Percentiles rank a stretch among this genome's conserved stretches.
These are phyloP conservation scores for Pseudozyma sp. DNA, from an alignment of 1,284 basidiomycete genomes.

Conservation along the genomic window DNA sequence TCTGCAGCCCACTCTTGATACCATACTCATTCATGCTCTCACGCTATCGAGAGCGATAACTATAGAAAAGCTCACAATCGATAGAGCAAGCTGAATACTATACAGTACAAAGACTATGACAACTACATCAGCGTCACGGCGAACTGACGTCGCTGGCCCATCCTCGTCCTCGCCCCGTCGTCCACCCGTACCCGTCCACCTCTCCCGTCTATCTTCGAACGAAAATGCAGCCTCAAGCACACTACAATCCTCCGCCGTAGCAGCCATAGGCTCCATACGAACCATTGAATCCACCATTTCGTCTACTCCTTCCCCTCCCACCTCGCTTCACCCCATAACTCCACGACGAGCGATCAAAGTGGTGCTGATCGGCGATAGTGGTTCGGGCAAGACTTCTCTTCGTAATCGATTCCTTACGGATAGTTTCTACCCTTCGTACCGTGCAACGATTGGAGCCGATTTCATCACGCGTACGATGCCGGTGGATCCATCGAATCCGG, in stretches of 20 bases:
- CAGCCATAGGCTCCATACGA: conserved; percentile 24
- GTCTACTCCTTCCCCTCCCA: conserved; percentile 24
- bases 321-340: conserved; percentile 26
- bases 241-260: conserved; percentile 28
- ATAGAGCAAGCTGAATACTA: too few species aligned
- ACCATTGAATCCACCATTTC: conserved; percentile 22
- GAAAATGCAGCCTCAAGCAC: conserved; percentile 12
- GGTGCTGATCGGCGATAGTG: conserved; percentile 59
- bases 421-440: conserved; percentile 50
- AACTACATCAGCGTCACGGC: background rate
- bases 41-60: too few species aligned
- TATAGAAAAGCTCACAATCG: too few species aligned
- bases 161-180: conserved; percentile 10
- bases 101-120: conserved; percentile 9
- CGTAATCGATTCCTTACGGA: conserved; percentile 49
- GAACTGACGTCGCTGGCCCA: background rate
- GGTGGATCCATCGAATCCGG: conserved; percentile 19
- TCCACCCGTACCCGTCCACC: conserved; percentile 2
- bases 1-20: too few species aligned
- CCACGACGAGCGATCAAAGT: conserved; percentile 53
- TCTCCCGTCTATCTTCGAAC: conserved; percentile 14
- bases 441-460: conserved; percentile 63
- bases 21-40: too few species aligned
- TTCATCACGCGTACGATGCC: conserved; percentile 57
- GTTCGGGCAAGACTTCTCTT: conserved; percentile 58